phyloP scores from a whole-genome alignment of 371 early-diverging fungal species.

The Sporodiniella umbellata region DNA sequence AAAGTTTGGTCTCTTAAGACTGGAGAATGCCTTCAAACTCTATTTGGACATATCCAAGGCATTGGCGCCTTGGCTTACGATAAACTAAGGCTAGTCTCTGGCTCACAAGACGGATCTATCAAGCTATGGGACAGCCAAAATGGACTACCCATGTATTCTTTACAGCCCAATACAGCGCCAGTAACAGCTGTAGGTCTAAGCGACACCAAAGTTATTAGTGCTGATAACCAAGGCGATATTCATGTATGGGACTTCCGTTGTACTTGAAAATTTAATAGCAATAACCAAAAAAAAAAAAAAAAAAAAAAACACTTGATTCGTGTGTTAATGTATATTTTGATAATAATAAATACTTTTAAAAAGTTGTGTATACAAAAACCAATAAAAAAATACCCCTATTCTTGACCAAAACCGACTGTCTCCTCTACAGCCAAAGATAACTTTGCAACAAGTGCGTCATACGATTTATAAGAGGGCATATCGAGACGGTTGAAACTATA shows the following conservation, averaged over 20 bases:
- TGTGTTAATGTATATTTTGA: not conserved
- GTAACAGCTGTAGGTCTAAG: constrained; percentile 72
- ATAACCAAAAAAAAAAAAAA: not conserved
- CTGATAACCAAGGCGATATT: constrained; percentile 74
- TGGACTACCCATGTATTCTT: constrained; percentile 70
- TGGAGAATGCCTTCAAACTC: constrained; percentile 73
- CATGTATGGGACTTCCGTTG: constrained; percentile 69
- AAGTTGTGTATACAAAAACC: not conserved
- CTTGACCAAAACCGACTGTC: constrained; percentile 86
- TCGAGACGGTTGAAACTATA: constrained; percentile 93
- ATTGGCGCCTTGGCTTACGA: constrained; percentile 84
- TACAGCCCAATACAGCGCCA: constrained; percentile 54
- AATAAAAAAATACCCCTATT: constrained; percentile 36
- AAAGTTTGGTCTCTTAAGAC: constrained; percentile 79
- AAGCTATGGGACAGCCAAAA: constrained; percentile 91
- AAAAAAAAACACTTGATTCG: not conserved
- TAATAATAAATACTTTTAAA: not conserved
- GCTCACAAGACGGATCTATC: constrained; percentile 78
- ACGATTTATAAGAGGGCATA: constrained; percentile 85
- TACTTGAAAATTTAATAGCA: constrained; percentile 1
- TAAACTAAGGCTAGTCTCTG: constrained; percentile 83
- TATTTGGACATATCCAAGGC: constrained; percentile 87
- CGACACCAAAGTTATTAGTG: constrained; percentile 83
- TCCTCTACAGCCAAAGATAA: constrained; percentile 93
- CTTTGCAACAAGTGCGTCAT: constrained; percentile 72